Evolutionary conservation across 768 basidiomycete genomes (phyloP).

Genomic region (Boletus vinaceobasis): DNA sequence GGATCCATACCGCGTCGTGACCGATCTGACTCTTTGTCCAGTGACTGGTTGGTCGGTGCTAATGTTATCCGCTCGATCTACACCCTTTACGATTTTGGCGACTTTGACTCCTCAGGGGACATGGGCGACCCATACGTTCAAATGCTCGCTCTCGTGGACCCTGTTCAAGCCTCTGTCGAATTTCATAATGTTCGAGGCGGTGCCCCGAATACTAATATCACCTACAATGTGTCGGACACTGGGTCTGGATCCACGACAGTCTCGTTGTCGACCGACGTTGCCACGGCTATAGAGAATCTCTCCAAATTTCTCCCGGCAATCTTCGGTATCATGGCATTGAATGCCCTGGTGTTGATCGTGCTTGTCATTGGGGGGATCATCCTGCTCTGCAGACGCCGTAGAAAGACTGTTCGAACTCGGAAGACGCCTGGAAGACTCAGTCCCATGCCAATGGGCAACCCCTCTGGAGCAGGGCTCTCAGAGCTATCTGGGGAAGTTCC

Average conservation of each 20-base stretch:
- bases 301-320: constrained; percentile 67
- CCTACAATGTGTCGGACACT: constrained; percentile 51
- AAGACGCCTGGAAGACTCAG: constrained; percentile 45
- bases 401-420: constrained; percentile 35
- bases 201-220: constrained; percentile 60
- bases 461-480: constrained; percentile 26
- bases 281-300: constrained; percentile 58
- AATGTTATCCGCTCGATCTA: constrained; percentile 82
- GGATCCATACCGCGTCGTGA: not conserved
- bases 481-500: constrained; percentile 38
- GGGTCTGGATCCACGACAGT: constrained; percentile 44
- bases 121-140: constrained; percentile 80
- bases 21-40: constrained; percentile 27
- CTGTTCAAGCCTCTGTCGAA: constrained; percentile 64
- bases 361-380: constrained; percentile 53
- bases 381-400: constrained; percentile 49
- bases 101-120: constrained; percentile 58
- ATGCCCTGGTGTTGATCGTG: constrained; percentile 63
- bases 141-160: constrained; percentile 65
- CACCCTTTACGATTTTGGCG: constrained; percentile 81
- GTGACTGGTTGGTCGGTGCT: constrained; percentile 82
- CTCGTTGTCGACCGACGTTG: constrained; percentile 55
- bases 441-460: constrained; percentile 55
- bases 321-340: constrained; percentile 73
- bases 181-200: constrained; percentile 71